Evolutionary conservation across 164 flowering plant species (phyloP).

Genomic region (Umbellularia californica): DNA sequence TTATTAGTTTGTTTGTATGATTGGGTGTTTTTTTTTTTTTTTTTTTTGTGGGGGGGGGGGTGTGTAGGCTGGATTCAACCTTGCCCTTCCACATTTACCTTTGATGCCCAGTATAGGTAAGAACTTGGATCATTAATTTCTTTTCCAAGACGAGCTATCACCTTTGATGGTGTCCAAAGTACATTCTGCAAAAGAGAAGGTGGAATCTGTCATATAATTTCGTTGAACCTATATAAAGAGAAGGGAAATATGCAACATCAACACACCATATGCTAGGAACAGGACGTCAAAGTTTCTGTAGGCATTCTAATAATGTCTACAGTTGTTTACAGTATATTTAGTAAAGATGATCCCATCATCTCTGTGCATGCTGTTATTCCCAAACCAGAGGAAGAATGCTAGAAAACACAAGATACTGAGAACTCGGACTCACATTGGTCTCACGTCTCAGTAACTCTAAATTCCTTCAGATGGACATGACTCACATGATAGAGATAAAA

Average conservation of each 20-base stretch:
- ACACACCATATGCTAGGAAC: background rate
- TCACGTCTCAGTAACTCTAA: background rate
- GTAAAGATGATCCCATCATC: no score
- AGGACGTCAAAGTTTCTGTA: no score
- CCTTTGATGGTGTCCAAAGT: constrained; percentile 84
- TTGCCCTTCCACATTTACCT: constrained; percentile 32
- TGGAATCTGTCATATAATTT: background rate
- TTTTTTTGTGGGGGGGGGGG: no score
- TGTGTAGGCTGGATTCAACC: no score
- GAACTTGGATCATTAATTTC: constrained; percentile 80
- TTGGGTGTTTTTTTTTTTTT: no score
- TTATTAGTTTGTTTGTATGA: no score
- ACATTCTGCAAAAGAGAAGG: constrained; percentile 36
- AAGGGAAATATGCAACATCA: background rate
- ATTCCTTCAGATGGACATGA: background rate
- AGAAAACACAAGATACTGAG: background rate
- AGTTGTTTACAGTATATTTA: no score
- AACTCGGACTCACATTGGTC: background rate
- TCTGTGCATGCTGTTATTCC: background rate
- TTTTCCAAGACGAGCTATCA: constrained; percentile 85
- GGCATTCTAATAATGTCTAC: no score
- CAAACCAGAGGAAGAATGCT: no score
- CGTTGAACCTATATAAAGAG: background rate
- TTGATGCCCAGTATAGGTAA: constrained; percentile 93
- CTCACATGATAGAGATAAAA: no score